phyloP scores from a whole-genome alignment of 2,329 filamentous ascomycete species.

The Monilinia fructicola region DNA sequence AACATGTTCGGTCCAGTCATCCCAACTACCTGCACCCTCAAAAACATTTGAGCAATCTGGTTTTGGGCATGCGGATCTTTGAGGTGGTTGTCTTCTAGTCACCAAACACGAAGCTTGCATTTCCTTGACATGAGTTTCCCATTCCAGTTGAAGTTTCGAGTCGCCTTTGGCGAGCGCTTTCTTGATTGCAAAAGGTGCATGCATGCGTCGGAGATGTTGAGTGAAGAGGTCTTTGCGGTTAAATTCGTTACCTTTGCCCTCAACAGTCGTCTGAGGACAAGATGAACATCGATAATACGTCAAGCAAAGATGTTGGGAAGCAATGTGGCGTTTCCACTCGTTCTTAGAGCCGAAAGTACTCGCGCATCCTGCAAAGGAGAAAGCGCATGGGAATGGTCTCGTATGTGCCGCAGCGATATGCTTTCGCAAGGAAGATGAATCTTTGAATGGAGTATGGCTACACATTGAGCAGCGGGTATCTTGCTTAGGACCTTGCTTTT shows the following conservation, averaged over 20 bases:
- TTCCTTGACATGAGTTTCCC: constrained; percentile 64
- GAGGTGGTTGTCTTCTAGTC: constrained; percentile 66
- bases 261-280: constrained; percentile 54
- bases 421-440: constrained; percentile 64
- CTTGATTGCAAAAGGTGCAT: constrained; percentile 67
- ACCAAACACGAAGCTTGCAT: constrained; percentile 75
- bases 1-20: constrained; percentile 89
- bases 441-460: constrained; percentile 65
- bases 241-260: constrained; percentile 68
- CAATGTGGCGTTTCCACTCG: constrained; percentile 95
- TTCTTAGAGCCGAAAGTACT: constrained; percentile 91
- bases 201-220: constrained; percentile 93
- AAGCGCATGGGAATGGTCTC: constrained; percentile 79
- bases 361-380: constrained; percentile 77
- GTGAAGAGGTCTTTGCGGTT: constrained; percentile 96
- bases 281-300: constrained; percentile 64
- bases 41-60: constrained; percentile 71
- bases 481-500: constrained; percentile 50
- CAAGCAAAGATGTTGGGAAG: constrained; percentile 79
- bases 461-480: constrained; percentile 62
- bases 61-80: constrained; percentile 68
- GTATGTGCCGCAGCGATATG: constrained; percentile 69
- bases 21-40: constrained; percentile 73
- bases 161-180: constrained; percentile 58
- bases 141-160: constrained; percentile 59